Percentiles rank a stretch among this genome's conserved stretches.
Conservation (phyloP, 495 filamentous ascomycete genomes). For the Aspergillus affinis region DNA sequence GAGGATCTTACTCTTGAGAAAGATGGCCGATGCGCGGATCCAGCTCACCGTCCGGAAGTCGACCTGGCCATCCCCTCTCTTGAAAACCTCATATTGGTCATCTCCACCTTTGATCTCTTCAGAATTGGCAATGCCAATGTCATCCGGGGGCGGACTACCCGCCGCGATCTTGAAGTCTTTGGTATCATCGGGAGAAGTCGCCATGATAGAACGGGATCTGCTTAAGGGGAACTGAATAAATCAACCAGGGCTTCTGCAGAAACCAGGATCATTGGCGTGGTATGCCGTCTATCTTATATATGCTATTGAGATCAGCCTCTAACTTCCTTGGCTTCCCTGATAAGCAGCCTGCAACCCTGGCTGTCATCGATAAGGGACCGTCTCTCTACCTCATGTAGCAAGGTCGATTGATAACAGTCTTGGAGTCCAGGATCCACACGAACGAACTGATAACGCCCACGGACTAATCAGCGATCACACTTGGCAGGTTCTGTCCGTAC, state of each 20-base stretch:
- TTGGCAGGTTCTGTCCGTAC: neutral
- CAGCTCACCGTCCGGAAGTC: conserved; percentile 60
- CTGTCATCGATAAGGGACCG: neutral
- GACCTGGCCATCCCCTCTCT: conserved; percentile 47
- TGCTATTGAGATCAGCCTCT: neutral
- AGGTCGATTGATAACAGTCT: neutral
- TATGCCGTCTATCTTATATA: neutral
- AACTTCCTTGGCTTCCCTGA: neutral
- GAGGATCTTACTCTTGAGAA: conserved; percentile 43
- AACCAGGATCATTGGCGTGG: neutral
- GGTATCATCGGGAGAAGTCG: conserved; percentile 2
- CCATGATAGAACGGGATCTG: neutral
- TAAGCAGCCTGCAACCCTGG: neutral
- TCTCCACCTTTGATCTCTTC: conserved; percentile 26
- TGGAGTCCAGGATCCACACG: neutral
- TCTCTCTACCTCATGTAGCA: neutral
- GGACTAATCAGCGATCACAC: neutral
- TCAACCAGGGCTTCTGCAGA: neutral
- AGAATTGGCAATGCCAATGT: conserved; percentile 9
- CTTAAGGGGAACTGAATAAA: neutral
- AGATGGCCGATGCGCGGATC: conserved; percentile 56
- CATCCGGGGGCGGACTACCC: conserved; percentile 4
- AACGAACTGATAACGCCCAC: neutral
- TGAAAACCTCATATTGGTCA: conserved; percentile 50
- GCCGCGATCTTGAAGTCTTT: conserved; percentile 17